Percentiles rank a stretch among this genome's conserved stretches.
Evolutionary conservation across 2,329 filamentous ascomycete species (phyloP).

Genomic region (Thelonectria olida): DNA sequence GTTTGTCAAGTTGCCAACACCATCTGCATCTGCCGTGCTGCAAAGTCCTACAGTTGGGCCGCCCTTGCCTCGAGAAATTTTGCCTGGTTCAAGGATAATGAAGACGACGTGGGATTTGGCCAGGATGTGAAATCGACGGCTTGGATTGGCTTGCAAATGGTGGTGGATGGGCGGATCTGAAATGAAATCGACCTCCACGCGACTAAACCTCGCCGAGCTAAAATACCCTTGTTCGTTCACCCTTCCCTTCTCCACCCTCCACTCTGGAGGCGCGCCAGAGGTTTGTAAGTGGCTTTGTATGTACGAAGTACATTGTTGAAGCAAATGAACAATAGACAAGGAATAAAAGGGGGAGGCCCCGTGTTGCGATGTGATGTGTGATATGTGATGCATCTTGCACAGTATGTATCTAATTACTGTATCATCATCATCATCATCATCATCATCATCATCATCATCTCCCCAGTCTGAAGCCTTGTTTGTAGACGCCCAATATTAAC

Average conservation of each 20-base stretch:
- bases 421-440: no score
- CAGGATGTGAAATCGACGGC: constrained; percentile 36
- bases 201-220: constrained; percentile 16
- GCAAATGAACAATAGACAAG: constrained; percentile 3
- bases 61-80: neutral
- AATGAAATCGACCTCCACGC: constrained; percentile 38
- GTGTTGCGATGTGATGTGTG: neutral
- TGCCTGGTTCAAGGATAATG: constrained; percentile 14
- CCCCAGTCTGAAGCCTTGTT: no score
- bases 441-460: neutral
- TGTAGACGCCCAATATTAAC: no score
- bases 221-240: constrained; percentile 25
- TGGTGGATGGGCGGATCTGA: constrained; percentile 36
- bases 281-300: constrained; percentile 8
- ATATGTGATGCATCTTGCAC: no score
- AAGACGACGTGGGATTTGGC: constrained; percentile 13
- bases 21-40: neutral
- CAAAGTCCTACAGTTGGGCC: neutral
- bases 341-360: neutral
- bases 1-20: neutral
- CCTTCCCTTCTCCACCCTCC: constrained; percentile 15
- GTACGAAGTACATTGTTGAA: neutral
- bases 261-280: neutral
- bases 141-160: constrained; percentile 19
- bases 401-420: no score